These are phyloP conservation scores for Elaeis guineensis DNA, from an alignment of 176 grass and related monocot species.

Conservation along the genomic window DNA sequence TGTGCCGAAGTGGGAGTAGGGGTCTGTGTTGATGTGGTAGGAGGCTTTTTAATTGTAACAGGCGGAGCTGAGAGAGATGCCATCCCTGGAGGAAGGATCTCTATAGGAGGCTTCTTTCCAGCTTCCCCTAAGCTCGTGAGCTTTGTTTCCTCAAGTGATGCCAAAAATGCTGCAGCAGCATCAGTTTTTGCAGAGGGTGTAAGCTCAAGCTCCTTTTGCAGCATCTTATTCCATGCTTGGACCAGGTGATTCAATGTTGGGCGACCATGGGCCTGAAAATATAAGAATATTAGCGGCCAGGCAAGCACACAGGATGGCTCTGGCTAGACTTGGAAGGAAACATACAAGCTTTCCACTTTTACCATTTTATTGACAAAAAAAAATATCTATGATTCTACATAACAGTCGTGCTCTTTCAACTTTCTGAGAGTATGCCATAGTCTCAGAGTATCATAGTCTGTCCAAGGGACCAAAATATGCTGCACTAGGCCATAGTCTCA, in stretches of 20 bases:
- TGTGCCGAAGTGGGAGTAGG: constrained; percentile 28
- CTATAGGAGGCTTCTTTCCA: constrained; percentile 77
- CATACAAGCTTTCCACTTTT: neutral
- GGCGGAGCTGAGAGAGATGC: constrained; percentile 75
- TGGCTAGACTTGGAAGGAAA: constrained; percentile 13
- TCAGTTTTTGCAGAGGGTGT: constrained; percentile 79
- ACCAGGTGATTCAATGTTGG: constrained; percentile 72
- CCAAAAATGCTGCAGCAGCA: constrained; percentile 86
- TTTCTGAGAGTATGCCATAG: too few relatives aligned
- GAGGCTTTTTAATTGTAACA: constrained; percentile 60
- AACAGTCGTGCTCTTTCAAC: too few relatives aligned
- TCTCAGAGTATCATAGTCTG: too few relatives aligned
- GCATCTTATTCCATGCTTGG: constrained; percentile 89
- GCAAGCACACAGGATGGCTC: too few relatives aligned
- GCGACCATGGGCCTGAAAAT: constrained; percentile 80
- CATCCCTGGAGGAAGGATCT: constrained; percentile 98
- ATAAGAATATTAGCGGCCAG: too few relatives aligned
- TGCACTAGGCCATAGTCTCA: too few relatives aligned
- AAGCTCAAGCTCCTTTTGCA: constrained; percentile 88
- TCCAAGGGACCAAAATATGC: too few relatives aligned
- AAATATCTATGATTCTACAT: too few relatives aligned
- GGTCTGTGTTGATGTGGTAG: neutral
- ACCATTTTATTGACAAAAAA: neutral
- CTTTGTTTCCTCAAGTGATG: constrained; percentile 92
- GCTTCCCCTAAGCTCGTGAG: constrained; percentile 70